Evolutionary conservation across 2,329 filamentous ascomycete genomes (phyloP).

Genomic region (Phialophora tarda): DNA sequence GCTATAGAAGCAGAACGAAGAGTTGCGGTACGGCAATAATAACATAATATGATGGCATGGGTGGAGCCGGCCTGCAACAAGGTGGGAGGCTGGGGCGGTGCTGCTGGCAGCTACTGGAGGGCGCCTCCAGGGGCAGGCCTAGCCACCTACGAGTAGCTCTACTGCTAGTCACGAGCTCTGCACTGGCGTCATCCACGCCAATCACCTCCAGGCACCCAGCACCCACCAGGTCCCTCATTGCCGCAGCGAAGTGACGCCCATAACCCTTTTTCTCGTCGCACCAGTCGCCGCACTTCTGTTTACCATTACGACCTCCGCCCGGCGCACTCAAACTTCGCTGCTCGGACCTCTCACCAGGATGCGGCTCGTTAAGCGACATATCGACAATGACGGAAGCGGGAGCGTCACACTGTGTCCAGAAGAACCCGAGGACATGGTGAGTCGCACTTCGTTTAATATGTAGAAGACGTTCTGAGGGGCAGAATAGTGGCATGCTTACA

Average conservation of each 20-base stretch:
- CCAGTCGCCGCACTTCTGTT: not conserved
- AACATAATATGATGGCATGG: conserved; percentile 21
- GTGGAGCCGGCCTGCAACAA: conserved; percentile 15
- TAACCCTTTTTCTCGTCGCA: not conserved
- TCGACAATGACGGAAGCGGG: conserved; percentile 70
- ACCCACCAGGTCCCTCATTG: not conserved
- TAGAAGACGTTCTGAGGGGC: conserved; percentile 22
- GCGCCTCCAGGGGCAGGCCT: conserved; percentile 1
- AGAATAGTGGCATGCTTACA: conserved; percentile 73
- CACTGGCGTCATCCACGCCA: not conserved
- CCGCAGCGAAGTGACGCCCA: not conserved
- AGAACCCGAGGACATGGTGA: conserved; percentile 76
- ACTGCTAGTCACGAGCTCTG: conserved; percentile 2
- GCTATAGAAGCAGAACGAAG: conserved; percentile 38
- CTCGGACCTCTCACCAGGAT: conserved; percentile 49
- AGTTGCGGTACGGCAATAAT: conserved; percentile 10
- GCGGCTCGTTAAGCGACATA: conserved; percentile 70
- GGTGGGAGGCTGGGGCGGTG: conserved; percentile 7
- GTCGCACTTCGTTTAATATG: conserved; percentile 2
- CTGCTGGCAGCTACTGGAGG: not conserved
- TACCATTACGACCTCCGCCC: not conserved
- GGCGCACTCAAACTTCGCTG: not conserved
- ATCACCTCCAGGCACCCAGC: not conserved
- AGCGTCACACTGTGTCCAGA: conserved; percentile 70
- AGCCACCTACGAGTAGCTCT: not conserved